A percentile compares a stretch with the other conserved stretches of the same genome.
phyloP scores from a whole-genome alignment of 2,329 filamentous ascomycete species.

The Cytospora mali region DNA sequence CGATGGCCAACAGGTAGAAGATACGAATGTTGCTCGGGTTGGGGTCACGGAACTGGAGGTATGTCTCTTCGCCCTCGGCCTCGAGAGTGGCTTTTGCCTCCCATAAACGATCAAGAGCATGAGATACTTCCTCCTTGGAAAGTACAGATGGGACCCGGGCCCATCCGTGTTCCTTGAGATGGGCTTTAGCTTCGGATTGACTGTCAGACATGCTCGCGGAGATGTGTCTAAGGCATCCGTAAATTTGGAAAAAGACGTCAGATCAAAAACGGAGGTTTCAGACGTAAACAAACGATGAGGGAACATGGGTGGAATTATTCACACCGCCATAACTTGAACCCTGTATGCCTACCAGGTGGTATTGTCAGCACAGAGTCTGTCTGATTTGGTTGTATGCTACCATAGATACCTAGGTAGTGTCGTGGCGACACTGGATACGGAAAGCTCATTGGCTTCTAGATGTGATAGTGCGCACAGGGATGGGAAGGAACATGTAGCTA shows the following conservation, averaged over 20 bases:
- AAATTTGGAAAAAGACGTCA: too few species aligned
- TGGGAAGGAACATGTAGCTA: too few species aligned
- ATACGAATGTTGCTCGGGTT: conserved; percentile 29
- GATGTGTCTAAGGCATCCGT: too few species aligned
- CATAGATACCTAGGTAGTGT: background rate
- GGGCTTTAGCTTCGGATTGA: conserved; percentile 15
- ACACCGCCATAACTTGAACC: too few species aligned
- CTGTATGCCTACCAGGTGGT: too few species aligned
- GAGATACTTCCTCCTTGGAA: conserved; percentile 22
- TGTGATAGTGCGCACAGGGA: too few species aligned
- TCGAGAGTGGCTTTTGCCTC: conserved; percentile 22
- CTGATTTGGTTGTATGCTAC: too few species aligned
- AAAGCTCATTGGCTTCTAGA: too few species aligned
- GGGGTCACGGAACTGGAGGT: conserved; percentile 26
- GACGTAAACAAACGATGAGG: too few species aligned
- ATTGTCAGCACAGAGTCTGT: too few species aligned
- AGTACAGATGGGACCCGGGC: conserved; percentile 17
- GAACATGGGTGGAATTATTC: too few species aligned
- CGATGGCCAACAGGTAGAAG: conserved; percentile 30
- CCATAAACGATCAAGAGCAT: conserved; percentile 24
- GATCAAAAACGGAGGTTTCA: too few species aligned
- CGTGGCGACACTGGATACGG: background rate
- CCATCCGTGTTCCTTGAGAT: conserved; percentile 28
- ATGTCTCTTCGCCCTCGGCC: conserved; percentile 22
- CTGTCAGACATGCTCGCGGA: background rate